These are phyloP conservation scores for Nemania abortiva DNA, from an alignment of 2,329 filamentous ascomycete genomes.

Conservation along the genomic window DNA sequence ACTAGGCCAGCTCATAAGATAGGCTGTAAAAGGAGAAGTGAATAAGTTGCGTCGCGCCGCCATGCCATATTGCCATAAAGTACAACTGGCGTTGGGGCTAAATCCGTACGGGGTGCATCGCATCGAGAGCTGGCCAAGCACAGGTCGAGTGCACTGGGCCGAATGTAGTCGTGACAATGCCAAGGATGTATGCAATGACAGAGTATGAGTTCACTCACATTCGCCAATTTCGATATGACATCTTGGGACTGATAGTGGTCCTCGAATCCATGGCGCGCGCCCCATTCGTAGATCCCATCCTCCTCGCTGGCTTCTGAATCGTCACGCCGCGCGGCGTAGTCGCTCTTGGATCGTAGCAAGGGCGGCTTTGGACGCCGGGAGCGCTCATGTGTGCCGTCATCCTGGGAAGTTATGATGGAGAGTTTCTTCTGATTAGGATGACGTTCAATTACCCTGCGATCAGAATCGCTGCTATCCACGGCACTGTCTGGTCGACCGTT, in stretches of 20 bases:
- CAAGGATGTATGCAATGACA: neutral
- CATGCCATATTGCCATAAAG: neutral
- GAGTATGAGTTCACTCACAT: constrained; percentile 65
- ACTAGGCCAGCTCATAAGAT: neutral
- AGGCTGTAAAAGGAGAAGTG: neutral
- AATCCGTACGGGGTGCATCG: neutral
- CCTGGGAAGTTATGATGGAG: constrained; percentile 45
- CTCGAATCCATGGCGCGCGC: constrained; percentile 87
- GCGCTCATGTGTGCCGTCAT: constrained; percentile 53
- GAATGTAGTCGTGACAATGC: constrained; percentile 1
- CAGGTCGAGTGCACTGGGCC: constrained; percentile 5
- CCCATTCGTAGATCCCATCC: constrained; percentile 65
- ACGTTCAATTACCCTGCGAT: constrained; percentile 60
- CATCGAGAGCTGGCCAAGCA: neutral
- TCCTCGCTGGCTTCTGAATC: constrained; percentile 59
- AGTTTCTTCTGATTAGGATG: constrained; percentile 57
- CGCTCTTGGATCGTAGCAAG: constrained; percentile 69
- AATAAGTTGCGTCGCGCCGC: neutral
- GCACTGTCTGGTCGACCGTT: constrained; percentile 42
- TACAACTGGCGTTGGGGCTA: neutral
- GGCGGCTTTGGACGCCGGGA: constrained; percentile 61
- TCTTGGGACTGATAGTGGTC: constrained; percentile 92
- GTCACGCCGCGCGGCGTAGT: constrained; percentile 60
- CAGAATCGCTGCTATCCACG: constrained; percentile 46
- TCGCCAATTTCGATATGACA: constrained; percentile 85